Conservation (phyloP, 345 rosid species). For the Capsella bursapastoris region DNA sequence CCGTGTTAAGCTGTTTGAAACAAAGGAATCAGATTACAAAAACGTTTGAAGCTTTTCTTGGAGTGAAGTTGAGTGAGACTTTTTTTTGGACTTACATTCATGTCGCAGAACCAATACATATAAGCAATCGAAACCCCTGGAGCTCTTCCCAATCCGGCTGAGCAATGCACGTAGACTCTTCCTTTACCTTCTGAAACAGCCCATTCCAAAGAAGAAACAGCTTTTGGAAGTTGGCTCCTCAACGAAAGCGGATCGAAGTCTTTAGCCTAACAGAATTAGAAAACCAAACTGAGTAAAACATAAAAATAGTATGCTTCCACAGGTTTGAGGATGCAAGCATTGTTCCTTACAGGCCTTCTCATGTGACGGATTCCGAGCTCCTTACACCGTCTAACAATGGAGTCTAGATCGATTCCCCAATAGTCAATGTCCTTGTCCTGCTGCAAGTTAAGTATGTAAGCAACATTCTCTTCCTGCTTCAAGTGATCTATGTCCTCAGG, state of each 20-base stretch:
- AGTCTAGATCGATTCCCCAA: constrained; percentile 73
- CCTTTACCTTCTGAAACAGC: constrained; percentile 85
- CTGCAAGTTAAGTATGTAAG: constrained; percentile 89
- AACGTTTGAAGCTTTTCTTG: constrained; percentile 3
- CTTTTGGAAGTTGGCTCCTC: constrained; percentile 75
- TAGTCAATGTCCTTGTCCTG: constrained; percentile 84
- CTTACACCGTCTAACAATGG: constrained; percentile 59
- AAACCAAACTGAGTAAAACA: neutral
- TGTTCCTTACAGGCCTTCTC: constrained; percentile 81
- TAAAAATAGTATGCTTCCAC: constrained; percentile 4
- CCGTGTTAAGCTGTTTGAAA: constrained; percentile 61
- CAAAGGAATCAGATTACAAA: constrained; percentile 3
- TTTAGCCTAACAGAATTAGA: constrained; percentile 53
- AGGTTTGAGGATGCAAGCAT: neutral
- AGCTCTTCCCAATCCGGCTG: constrained; percentile 96
- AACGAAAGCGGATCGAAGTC: constrained; percentile 90
- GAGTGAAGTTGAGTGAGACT: constrained; percentile 16
- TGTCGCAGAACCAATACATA: constrained; percentile 80
- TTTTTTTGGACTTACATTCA: constrained; percentile 59
- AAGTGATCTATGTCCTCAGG: constrained; percentile 82
- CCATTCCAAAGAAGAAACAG: constrained; percentile 88
- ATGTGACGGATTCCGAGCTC: constrained; percentile 73
- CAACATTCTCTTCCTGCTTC: constrained; percentile 74
- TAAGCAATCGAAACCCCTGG: constrained; percentile 90
- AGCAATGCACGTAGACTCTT: constrained; percentile 80